Percentiles rank a stretch among this genome's conserved stretches.
These are phyloP conservation scores for Ganoderma lucidum DNA, from an alignment of 1,284 basidiomycete species.

Conservation along the genomic window DNA sequence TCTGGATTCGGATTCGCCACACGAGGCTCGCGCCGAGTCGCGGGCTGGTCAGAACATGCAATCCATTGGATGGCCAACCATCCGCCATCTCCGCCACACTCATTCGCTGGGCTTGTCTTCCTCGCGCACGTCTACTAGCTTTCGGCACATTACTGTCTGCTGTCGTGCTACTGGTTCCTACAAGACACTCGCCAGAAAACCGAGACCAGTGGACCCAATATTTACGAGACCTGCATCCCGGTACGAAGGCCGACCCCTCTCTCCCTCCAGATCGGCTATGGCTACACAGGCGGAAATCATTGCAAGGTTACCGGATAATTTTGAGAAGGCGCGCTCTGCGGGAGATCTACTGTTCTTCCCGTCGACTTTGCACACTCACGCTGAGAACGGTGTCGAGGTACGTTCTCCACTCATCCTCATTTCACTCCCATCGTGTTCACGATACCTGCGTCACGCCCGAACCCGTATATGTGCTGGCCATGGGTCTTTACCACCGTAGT, in stretches of 20 bases:
- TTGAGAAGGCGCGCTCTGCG: slow-evolving; percentile 66
- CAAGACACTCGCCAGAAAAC: slow-evolving; percentile 43
- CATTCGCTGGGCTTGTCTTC: not conserved
- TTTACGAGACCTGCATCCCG: not conserved
- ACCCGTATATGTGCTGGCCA: not conserved
- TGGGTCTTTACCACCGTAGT: slow-evolving; percentile 53
- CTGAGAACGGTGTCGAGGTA: slow-evolving; percentile 72
- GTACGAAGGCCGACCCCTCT: not conserved
- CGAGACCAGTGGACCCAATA: slow-evolving; percentile 10
- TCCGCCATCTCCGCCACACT: slow-evolving; percentile 6
- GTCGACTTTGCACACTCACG: slow-evolving; percentile 67
- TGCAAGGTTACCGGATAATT: slow-evolving; percentile 61
- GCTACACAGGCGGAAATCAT: slow-evolving; percentile 61
- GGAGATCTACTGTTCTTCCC: slow-evolving; percentile 83
- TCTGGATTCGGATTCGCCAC: no score
- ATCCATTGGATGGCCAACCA: slow-evolving; percentile 14
- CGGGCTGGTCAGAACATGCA: not conserved
- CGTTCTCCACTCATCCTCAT: slow-evolving; percentile 27
- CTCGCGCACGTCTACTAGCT: slow-evolving; percentile 6
- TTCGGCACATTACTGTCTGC: not conserved
- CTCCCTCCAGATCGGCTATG: slow-evolving; percentile 21
- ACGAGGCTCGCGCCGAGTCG: no score
- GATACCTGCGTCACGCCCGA: not conserved
- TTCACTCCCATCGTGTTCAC: not conserved
- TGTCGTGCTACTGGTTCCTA: slow-evolving; percentile 17